Base-by-base conservation (phyloP, 768 basidiomycete genomes). In the Pisolithus marmoratus region DNA sequence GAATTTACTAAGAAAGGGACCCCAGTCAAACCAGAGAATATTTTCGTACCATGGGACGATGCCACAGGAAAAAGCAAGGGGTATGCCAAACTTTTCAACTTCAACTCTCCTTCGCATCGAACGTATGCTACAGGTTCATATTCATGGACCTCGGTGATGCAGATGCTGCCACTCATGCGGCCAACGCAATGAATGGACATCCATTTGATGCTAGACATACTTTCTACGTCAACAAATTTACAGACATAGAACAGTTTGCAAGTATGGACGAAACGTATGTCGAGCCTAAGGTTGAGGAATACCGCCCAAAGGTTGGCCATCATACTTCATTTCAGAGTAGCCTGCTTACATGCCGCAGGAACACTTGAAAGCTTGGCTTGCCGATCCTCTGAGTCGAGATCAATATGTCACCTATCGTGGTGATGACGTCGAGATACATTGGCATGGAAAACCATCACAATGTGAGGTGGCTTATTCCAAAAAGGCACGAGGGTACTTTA, bases 371-470 rank as follows among this genome's bases (percentile, higher is more conserved):
- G 88, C 90, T 48, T 99, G 95, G 94, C 79, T 98, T 49, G 90
- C 84, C 23, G 96, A 99, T 70, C 76, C 83, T 22, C 84, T 86
- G 68, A 93, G 94, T 34, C 87, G 95, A 54, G 96, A 99, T 68
- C 96, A 99, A 66, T 93, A 93, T 73, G 85, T 91, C 51, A 94
- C 91, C 37, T 94, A 95, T 68, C 84, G 91, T 37, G 91, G 90
- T 44, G 90, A 94, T 60, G 89, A 94, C 57, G 90, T 94, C 48
- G 79, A 85, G 58, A 84, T 99, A 60, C 77, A 83, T 62, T 99
- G 94, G 94, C 91, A 94, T 60, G 90, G 92, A 46, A 90, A 91
- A 59, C 87, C 89, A 46, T 91, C 90, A 8, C 87, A 89, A 58
- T 83, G 85, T 61, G 91, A 94, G 66, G 62, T 88, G 42, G 87